phyloP scores from a whole-genome alignment of 1,139 yeast species.

The Diutina sp. region DNA sequence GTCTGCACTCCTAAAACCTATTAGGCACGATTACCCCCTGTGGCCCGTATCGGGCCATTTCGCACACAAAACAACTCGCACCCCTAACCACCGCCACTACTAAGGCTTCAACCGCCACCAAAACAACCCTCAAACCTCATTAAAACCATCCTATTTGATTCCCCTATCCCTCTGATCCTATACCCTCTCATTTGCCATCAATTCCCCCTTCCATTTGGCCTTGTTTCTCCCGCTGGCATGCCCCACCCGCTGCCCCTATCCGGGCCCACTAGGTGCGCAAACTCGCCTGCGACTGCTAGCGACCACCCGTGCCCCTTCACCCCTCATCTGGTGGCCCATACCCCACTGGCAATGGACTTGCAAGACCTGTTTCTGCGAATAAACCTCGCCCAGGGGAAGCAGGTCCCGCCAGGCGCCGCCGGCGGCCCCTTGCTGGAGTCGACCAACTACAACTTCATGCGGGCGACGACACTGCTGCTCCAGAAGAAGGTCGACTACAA shows the following conservation, averaged over 20 bases:
- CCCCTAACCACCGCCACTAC: neutral
- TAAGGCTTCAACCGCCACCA: neutral
- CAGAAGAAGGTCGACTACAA: constrained; percentile 1
- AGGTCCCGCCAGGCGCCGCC: neutral
- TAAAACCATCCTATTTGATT: too few species aligned
- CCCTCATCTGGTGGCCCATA: neutral
- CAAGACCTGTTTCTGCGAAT: constrained; percentile 1
- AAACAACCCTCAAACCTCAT: too few species aligned
- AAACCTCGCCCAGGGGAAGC: neutral
- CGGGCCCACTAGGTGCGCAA: neutral
- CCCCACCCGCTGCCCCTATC: neutral
- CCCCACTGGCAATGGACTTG: neutral
- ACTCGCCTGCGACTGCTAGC: neutral
- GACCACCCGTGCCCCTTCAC: neutral
- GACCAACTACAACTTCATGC: neutral
- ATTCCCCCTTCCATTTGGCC: neutral
- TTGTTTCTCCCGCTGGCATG: too few species aligned
- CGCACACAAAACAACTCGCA: neutral
- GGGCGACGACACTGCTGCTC: constrained; percentile 2
- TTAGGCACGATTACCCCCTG: neutral
- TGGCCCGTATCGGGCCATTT: neutral
- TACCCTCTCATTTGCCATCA: too few species aligned
- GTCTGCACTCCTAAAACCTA: too few species aligned
- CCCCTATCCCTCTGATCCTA: too few species aligned
- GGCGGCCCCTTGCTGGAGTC: neutral